Percentiles rank a stretch among this genome's conserved stretches.
These are phyloP conservation scores for Phytophthora nicotianae DNA, from an alignment of 352 stramenopile genomes.

Conservation along the genomic window DNA sequence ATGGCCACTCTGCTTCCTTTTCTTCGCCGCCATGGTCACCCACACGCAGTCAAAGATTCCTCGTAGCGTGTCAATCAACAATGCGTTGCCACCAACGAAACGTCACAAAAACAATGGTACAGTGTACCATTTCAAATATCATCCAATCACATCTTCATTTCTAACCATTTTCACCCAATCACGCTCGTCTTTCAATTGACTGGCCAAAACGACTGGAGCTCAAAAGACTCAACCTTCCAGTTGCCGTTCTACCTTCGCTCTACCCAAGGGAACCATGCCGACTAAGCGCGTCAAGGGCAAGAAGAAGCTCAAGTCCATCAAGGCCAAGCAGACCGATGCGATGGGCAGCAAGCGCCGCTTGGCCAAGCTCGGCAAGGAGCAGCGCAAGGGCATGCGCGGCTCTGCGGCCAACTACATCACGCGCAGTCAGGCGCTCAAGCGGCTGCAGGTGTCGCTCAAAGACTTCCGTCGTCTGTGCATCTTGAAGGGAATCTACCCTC, in stretches of 20 bases:
- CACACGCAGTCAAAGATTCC: slow-evolving; percentile 12
- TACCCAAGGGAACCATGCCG: slow-evolving; percentile 47
- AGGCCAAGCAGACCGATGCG: slow-evolving; percentile 84
- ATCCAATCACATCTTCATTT: slow-evolving; percentile 11
- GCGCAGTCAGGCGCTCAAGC: slow-evolving; percentile 93
- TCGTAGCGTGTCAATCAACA: slow-evolving; percentile 5
- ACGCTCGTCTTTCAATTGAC: neutral
- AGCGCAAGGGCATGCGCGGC: slow-evolving; percentile 81
- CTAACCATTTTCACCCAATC: slow-evolving; percentile 28
- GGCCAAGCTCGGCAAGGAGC: slow-evolving; percentile 87
- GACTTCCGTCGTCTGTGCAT: slow-evolving; percentile 99
- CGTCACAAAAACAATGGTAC: slow-evolving; percentile 5
- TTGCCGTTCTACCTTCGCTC: slow-evolving; percentile 10
- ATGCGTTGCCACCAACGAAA: slow-evolving; percentile 10
- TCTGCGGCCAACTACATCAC: slow-evolving; percentile 96
- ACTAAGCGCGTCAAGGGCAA: slow-evolving; percentile 90
- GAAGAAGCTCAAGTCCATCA: slow-evolving; percentile 93
- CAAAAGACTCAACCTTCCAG: neutral
- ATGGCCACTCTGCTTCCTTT: slow-evolving; percentile 55
- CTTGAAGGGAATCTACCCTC: slow-evolving; percentile 99
- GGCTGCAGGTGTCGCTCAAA: slow-evolving; percentile 96
- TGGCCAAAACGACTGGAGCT: slow-evolving; percentile 25
- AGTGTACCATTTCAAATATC: slow-evolving; percentile 9
- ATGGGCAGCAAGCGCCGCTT: slow-evolving; percentile 85
- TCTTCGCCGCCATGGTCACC: slow-evolving; percentile 57